A percentile compares a stretch with the other conserved stretches of the same genome.
phyloP scores from a whole-genome alignment of 345 rosid species.

The Camelina sativa region DNA sequence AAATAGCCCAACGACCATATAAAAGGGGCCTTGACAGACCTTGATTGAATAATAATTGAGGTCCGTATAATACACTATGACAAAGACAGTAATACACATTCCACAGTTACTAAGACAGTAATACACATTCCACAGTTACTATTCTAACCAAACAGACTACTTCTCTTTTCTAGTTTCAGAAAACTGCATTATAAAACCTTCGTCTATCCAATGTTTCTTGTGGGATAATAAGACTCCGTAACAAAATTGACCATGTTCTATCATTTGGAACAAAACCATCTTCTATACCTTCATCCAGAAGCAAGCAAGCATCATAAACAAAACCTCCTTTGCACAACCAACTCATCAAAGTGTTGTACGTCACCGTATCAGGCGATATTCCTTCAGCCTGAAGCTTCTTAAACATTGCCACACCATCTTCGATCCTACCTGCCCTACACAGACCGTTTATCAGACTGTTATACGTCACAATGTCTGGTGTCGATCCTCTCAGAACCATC shows the following conservation, averaged over 20 bases:
- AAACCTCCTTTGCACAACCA: constrained; percentile 69
- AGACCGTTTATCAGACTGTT: constrained; percentile 83
- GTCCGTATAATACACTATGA: too few species aligned
- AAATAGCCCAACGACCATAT: not conserved
- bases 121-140: constrained; percentile 5
- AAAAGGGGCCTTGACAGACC: constrained; percentile 8
- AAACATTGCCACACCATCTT: constrained; percentile 69
- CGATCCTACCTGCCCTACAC: constrained; percentile 60
- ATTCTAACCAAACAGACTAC: constrained; percentile 1
- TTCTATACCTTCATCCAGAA: constrained; percentile 58
- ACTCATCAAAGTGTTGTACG: constrained; percentile 79
- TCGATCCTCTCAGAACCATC: constrained; percentile 71
- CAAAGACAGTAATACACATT: too few species aligned
- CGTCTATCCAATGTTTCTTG: constrained; percentile 26
- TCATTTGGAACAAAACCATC: constrained; percentile 65
- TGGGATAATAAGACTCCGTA: constrained; percentile 45
- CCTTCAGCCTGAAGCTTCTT: constrained; percentile 69
- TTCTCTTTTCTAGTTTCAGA: constrained; percentile 5
- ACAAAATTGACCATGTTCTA: constrained; percentile 73
- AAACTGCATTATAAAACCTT: constrained; percentile 9
- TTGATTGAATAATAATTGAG: not conserved
- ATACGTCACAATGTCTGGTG: constrained; percentile 80
- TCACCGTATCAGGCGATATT: constrained; percentile 70
- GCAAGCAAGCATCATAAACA: constrained; percentile 63
- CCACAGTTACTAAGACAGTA: too few species aligned